Evolutionary conservation across 2,329 filamentous ascomycete genomes (phyloP).

Genomic region (Colletotrichum sp.): DNA sequence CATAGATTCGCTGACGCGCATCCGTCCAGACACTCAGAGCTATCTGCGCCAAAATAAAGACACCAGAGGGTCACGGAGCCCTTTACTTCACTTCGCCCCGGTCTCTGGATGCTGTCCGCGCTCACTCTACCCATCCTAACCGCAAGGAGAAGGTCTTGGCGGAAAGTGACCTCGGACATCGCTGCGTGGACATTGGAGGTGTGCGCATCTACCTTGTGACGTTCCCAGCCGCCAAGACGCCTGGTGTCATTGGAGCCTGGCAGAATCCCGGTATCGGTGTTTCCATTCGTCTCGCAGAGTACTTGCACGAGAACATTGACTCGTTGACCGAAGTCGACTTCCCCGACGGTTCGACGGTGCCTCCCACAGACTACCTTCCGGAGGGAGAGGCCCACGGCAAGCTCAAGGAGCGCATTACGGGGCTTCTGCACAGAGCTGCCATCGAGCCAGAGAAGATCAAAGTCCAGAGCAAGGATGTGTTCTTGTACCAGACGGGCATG

Average conservation of each 20-base stretch:
- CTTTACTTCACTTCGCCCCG: slow-evolving; percentile 33
- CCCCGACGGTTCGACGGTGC: slow-evolving; percentile 28
- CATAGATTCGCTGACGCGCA: neutral
- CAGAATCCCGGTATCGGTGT: slow-evolving; percentile 50
- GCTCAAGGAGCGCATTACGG: slow-evolving; percentile 44
- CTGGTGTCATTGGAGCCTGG: slow-evolving; percentile 48
- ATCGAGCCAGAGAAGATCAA: slow-evolving; percentile 29
- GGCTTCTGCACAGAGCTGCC: slow-evolving; percentile 46
- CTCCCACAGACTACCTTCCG: slow-evolving; percentile 43
- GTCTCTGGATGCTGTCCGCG: slow-evolving; percentile 27
- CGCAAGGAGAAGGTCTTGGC: slow-evolving; percentile 40
- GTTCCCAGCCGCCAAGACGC: slow-evolving; percentile 39
- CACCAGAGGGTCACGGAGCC: slow-evolving; percentile 29
- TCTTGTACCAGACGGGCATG: slow-evolving; percentile 61
- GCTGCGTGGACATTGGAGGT: slow-evolving; percentile 45
- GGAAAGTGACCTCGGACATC: slow-evolving; percentile 38
- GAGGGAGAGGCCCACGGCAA: slow-evolving; percentile 40
- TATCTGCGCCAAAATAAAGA: slow-evolving; percentile 35
- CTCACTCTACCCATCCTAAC: slow-evolving; percentile 36
- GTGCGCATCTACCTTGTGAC: slow-evolving; percentile 50
- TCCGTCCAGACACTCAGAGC: slow-evolving; percentile 37
- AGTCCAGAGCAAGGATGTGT: slow-evolving; percentile 48
- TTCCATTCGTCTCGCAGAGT: slow-evolving; percentile 49
- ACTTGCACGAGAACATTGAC: slow-evolving; percentile 42
- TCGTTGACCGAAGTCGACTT: slow-evolving; percentile 38